Percentiles rank a stretch among this genome's conserved stretches.
Evolutionary conservation across 2,329 filamentous ascomycete genomes (phyloP).

Genomic region (Botrytis fragariae): DNA sequence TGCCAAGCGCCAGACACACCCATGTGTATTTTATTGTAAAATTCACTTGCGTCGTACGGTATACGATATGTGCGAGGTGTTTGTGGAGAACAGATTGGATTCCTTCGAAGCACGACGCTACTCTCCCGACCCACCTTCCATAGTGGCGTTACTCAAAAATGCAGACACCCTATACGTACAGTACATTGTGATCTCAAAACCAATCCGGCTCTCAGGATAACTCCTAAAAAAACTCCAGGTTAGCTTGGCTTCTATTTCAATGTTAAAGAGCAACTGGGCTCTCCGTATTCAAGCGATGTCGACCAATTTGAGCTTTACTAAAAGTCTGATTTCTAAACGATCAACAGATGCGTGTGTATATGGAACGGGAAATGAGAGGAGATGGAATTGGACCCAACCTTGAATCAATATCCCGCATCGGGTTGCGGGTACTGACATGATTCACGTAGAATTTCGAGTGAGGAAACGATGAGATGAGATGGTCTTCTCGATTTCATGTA

Average conservation of each 20-base stretch:
- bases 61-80: slow-evolving; percentile 9
- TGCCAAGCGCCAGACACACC: slow-evolving; percentile 11
- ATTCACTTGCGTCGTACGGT: not conserved
- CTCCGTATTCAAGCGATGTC: not conserved
- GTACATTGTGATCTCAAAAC: not conserved
- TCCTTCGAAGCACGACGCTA: not conserved
- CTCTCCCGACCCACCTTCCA: slow-evolving; percentile 2
- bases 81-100: not conserved
- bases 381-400: too few species aligned
- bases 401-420: not conserved
- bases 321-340: not conserved
- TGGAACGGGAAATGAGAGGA: not conserved
- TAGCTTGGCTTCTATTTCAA: not conserved
- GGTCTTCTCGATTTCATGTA: not conserved
- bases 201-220: not conserved
- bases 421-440: not conserved
- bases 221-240: not conserved
- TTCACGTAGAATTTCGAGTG: not conserved
- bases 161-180: slow-evolving; percentile 7
- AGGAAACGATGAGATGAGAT: not conserved
- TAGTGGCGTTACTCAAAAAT: slow-evolving; percentile 11
- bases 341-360: not conserved
- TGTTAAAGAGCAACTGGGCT: not conserved
- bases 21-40: not conserved
- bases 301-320: not conserved